phyloP scores from a whole-genome alignment of 2,329 filamentous ascomycete genomes.

The Ramichloridium luteum region DNA sequence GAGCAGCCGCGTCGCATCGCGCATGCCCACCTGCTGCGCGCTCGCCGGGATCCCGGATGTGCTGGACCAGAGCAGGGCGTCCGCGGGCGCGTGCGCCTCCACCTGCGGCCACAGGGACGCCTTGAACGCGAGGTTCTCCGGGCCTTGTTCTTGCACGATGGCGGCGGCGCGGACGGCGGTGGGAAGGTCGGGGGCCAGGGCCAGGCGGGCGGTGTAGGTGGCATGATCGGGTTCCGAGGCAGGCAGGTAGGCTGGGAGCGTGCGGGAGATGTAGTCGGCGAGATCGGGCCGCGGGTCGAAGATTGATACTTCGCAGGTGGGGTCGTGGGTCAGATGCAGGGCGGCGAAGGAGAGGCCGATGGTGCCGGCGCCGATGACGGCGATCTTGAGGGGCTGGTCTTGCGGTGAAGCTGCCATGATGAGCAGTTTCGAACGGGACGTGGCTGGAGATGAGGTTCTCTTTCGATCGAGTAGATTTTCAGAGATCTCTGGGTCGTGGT shows the following conservation, averaged over 20 bases:
- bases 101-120: slow-evolving; percentile 40
- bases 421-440: too few species aligned
- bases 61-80: slow-evolving; percentile 44
- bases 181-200: slow-evolving; percentile 26
- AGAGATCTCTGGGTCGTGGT: too few species aligned
- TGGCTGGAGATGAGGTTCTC: too few species aligned
- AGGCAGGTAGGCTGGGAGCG: slow-evolving; percentile 34
- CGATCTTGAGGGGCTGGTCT: slow-evolving; percentile 23
- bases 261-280: slow-evolving; percentile 30
- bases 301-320: slow-evolving; percentile 33
- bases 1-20: slow-evolving; percentile 34
- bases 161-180: slow-evolving; percentile 35
- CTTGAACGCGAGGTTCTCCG: slow-evolving; percentile 43
- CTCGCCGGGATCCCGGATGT: slow-evolving; percentile 47
- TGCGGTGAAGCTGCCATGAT: too few species aligned
- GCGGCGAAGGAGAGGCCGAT: slow-evolving; percentile 47
- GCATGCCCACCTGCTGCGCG: slow-evolving; percentile 33
- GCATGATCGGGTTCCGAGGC: background rate
- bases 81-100: slow-evolving; percentile 31
- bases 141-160: slow-evolving; percentile 49
- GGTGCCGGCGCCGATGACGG: slow-evolving; percentile 35
- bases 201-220: slow-evolving; percentile 21
- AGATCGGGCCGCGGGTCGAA: slow-evolving; percentile 41
- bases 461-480: too few species aligned
- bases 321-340: slow-evolving; percentile 37